Evolutionary conservation across 1,139 yeast genomes (phyloP).

Genomic region (Candida tunisiensis): DNA sequence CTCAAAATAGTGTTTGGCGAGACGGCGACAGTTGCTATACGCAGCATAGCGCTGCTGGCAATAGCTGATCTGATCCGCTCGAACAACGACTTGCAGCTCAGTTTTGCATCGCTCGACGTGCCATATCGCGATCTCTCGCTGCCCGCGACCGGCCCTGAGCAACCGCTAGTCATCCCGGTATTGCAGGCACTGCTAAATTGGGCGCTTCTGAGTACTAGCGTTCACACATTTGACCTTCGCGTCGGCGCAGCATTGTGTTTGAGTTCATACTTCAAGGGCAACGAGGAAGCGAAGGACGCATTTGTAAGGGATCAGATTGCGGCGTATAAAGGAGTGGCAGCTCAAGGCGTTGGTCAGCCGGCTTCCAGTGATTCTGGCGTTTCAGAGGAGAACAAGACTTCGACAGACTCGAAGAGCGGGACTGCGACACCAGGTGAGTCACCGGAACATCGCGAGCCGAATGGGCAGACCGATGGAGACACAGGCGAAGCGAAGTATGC

Average conservation of each 20-base stretch:
- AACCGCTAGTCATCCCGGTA: slow-evolving; percentile 37
- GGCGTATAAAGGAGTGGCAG: slow-evolving; percentile 17
- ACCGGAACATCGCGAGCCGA: neutral
- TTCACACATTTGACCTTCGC: slow-evolving; percentile 70
- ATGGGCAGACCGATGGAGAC: neutral
- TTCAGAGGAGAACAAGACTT: slow-evolving; percentile 3
- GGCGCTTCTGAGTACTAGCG: slow-evolving; percentile 64
- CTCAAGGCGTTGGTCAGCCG: slow-evolving; percentile 1
- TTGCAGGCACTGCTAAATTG: slow-evolving; percentile 64
- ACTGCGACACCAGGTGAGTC: slow-evolving; percentile 1
- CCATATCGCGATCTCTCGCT: slow-evolving; percentile 81
- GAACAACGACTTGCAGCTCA: slow-evolving; percentile 44
- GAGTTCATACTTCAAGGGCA: slow-evolving; percentile 51
- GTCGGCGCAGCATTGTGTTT: slow-evolving; percentile 52
- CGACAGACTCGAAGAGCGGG: slow-evolving; percentile 2
- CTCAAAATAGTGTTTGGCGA: slow-evolving; percentile 52
- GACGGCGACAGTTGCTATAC: slow-evolving; percentile 40
- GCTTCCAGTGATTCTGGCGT: slow-evolving; percentile 2
- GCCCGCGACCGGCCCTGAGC: slow-evolving; percentile 22
- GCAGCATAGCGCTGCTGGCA: slow-evolving; percentile 52
- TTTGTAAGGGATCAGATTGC: slow-evolving; percentile 53
- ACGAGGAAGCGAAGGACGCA: slow-evolving; percentile 36
- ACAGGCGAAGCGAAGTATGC: neutral
- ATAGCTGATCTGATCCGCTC: slow-evolving; percentile 62
- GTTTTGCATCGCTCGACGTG: slow-evolving; percentile 70